Conservation (phyloP, 2,329 filamentous ascomycete genomes). For the Aquanectria penicillioides region DNA sequence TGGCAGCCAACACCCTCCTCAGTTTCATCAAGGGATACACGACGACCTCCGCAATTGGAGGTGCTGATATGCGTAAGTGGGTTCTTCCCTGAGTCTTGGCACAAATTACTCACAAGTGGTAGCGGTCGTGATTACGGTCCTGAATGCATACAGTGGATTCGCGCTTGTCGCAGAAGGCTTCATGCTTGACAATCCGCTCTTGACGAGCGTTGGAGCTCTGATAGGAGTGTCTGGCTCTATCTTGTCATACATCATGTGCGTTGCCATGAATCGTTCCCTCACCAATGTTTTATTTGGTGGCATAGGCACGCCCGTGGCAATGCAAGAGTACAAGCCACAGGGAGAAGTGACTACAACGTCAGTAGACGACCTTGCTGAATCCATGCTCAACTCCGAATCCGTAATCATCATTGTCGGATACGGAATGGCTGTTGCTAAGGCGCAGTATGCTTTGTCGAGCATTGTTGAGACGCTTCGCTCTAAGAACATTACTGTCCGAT, state of each 20-base stretch:
- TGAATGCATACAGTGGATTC: conserved; percentile 92
- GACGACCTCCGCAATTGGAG: conserved; percentile 87
- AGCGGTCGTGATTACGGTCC: conserved; percentile 86
- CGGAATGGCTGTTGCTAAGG: conserved; percentile 94
- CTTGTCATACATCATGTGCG: conserved; percentile 86
- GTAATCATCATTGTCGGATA: conserved; percentile 94
- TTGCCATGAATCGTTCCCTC: conserved; percentile 92
- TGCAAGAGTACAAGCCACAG: conserved; percentile 77
- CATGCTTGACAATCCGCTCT: conserved; percentile 87
- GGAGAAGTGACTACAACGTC: conserved; percentile 81
- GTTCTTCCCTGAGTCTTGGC: not conserved
- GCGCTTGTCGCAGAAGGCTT: conserved; percentile 90
- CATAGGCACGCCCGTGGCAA: conserved; percentile 70
- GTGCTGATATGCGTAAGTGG: conserved; percentile 83
- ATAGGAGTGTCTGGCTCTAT: conserved; percentile 92
- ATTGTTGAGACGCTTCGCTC: conserved; percentile 79
- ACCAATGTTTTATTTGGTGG: conserved; percentile 91
- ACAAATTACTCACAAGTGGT: conserved; percentile 21
- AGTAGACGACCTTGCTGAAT: conserved; percentile 83
- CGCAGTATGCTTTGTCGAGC: conserved; percentile 89
- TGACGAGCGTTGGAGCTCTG: conserved; percentile 86
- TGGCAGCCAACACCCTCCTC: conserved; percentile 79
- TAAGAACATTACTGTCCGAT: conserved; percentile 83
- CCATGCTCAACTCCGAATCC: conserved; percentile 78
- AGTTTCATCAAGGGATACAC: conserved; percentile 90